Evolutionary conservation across 176 grass and related monocot genomes (phyloP).

Genomic region (Avena sativa): DNA sequence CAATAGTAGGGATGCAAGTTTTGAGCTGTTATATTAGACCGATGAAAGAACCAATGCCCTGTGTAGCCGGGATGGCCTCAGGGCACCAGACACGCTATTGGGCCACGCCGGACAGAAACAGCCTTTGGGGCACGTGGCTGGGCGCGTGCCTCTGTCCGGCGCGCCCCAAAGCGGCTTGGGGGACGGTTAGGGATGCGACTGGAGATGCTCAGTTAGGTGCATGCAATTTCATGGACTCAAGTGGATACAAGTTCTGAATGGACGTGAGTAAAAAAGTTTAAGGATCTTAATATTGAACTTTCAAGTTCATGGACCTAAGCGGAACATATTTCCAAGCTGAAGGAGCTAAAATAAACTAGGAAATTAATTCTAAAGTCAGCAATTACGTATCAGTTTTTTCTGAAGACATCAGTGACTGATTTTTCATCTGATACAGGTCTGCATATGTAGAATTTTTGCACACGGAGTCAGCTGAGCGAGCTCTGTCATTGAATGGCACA

Average conservation of each 20-base stretch:
- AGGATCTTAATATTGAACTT: conserved; percentile 13
- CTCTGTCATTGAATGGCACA: conserved; percentile 88
- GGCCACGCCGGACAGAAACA: no score
- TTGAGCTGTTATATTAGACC: not conserved
- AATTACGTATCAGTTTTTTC: conserved; percentile 3
- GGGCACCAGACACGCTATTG: no score
- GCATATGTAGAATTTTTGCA: conserved; percentile 89
- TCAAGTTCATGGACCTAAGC: conserved; percentile 1
- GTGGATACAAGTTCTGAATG: not conserved
- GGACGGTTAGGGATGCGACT: no score
- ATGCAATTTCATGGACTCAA: conserved; percentile 19
- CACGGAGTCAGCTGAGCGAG: conserved; percentile 86
- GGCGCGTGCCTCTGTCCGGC: no score
- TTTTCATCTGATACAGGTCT: conserved; percentile 58
- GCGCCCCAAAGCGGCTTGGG: no score
- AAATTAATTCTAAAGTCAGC: not conserved
- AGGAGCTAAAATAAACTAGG: conserved; percentile 20
- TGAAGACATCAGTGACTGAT: conserved; percentile 8
- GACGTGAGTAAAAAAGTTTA: conserved; percentile 15
- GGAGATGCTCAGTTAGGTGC: not conserved
- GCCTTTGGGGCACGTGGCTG: no score
- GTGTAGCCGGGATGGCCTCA: no score
- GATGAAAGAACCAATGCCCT: not conserved
- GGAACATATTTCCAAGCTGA: conserved; percentile 21
- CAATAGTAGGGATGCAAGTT: not conserved